Base-by-base conservation (phyloP, 2,329 filamentous ascomycete species). In the Coniochaeta pulveracea region DNA sequence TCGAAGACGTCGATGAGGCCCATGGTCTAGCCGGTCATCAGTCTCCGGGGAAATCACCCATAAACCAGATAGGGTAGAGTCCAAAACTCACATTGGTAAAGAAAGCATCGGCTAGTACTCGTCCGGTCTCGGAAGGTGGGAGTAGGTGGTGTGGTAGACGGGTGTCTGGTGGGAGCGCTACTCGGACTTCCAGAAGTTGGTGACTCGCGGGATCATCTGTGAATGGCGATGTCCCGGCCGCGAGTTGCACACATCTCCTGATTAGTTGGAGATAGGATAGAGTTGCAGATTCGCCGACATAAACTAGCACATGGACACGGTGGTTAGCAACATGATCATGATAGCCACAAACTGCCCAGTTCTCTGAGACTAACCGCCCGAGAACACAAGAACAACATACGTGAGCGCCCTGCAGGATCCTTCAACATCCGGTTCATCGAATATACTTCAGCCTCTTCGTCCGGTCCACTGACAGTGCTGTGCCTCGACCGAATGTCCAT, bases 1-100 rank as follows among this genome's bases (percentile, higher is more conserved):
- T 76, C 64, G 40, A 80, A 71, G 0, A 80, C 51, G 33, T 80
- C 69, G 5, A 80, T 51, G 7, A 81, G 51, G 10, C 74, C 74
- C 44, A 66, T 64, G 1, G 74, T 79, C 64, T 76, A 34, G 18
- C 21, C 34, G 19, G 15, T 26, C 4, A 34, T 55, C 15, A 51
- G 45, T 27, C 19, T 9, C 21, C 14, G 25, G 23, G 14, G 5
- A 35, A 24, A 21, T 6, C 8, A 25, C 29, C 3, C 3, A 16
- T n/a, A n/a, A n/a, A n/a, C n/a, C n/a, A n/a, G n/a, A n/a, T 18
- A 33, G 12, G 6, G 19, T 6, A 10, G 17, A 14, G 29, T 8
- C 22, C 22, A n/a, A 9, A 8, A 44, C 61, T 46, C 47, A 73
- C 71, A 47, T 79, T 75, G 32, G 60, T 62, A 43, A 81, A 79